These are phyloP conservation scores for Chrysosporium queenslandicum DNA, from an alignment of 2,329 filamentous ascomycete species.

Conservation along the genomic window DNA sequence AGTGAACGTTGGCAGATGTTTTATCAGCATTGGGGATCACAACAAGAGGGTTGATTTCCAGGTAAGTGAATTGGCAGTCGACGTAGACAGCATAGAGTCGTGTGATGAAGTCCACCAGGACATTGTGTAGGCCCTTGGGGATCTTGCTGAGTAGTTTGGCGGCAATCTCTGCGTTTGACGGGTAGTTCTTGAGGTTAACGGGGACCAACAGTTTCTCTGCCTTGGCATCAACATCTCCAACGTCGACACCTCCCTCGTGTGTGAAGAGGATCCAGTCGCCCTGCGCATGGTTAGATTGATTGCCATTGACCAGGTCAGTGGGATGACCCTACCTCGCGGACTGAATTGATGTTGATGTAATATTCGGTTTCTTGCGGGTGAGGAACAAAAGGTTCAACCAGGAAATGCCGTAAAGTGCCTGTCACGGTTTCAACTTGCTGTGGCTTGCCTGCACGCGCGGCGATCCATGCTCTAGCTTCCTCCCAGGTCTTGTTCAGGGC, in stretches of 20 bases:
- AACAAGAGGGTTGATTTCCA: conserved; percentile 98
- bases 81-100: conserved; percentile 97
- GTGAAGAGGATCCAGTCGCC: conserved; percentile 99
- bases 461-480: conserved; percentile 89
- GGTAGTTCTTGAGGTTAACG: conserved; percentile 87
- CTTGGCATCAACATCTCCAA: conserved; percentile 97
- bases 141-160: conserved; percentile 79
- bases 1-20: conserved; percentile 90
- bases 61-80: conserved; percentile 99
- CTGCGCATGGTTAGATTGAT: conserved; percentile 38
- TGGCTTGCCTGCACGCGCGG: conserved; percentile 78
- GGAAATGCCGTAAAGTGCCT: conserved; percentile 84
- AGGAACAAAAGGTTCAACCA: conserved; percentile 96
- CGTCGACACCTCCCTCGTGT: conserved; percentile 98
- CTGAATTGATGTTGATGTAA: conserved; percentile 99
- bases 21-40: conserved; percentile 89
- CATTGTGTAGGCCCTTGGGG: conserved; percentile 89
- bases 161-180: conserved; percentile 91
- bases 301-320: neutral
- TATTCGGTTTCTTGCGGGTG: conserved; percentile 94
- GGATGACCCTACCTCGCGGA: conserved; percentile 91
- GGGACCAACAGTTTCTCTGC: conserved; percentile 97
- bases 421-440: conserved; percentile 88
- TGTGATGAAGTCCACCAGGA: conserved; percentile 98
- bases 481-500: conserved; percentile 95